Conservation (phyloP, 1,284 basidiomycete genomes). For the Singerocomus rubriflavus region DNA sequence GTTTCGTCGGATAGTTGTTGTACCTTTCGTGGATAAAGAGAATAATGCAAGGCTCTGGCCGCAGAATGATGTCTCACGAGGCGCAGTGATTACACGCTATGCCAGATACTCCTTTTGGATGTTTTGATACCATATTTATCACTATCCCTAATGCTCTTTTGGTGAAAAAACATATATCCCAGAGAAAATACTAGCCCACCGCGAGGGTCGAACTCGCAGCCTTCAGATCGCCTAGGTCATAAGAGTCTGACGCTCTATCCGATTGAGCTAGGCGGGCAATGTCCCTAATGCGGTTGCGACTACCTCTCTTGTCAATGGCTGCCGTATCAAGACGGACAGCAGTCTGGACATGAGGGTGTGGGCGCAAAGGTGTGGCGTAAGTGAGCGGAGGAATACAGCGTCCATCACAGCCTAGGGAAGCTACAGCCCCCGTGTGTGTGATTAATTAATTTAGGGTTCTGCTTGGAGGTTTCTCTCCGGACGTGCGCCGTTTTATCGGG, state of each 20-base stretch:
- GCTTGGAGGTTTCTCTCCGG: too few species aligned
- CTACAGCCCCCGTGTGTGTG: too few species aligned
- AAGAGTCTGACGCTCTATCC: constrained; percentile 83
- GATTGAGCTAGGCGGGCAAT: constrained; percentile 86
- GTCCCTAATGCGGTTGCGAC: too few species aligned
- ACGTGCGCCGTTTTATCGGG: too few species aligned
- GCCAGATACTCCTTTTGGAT: constrained; percentile 2
- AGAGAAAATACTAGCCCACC: constrained; percentile 82
- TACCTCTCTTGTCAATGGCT: too few species aligned
- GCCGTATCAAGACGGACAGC: too few species aligned
- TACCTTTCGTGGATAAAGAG: constrained; percentile 62
- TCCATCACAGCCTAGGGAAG: constrained; percentile 10
- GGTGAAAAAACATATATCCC: too few species aligned
- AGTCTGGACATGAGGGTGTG: constrained; percentile 10
- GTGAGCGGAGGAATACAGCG: constrained; percentile 7
- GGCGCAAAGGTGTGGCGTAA: constrained; percentile 30
- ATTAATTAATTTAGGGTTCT: too few species aligned
- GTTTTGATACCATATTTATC: too few species aligned
- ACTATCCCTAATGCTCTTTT: too few species aligned
- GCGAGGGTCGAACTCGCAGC: constrained; percentile 91
- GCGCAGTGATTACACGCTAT: constrained; percentile 1
- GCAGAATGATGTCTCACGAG: constrained; percentile 21
- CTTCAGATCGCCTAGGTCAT: constrained; percentile 60
- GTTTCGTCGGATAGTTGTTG: constrained; percentile 46
- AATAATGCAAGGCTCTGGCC: constrained; percentile 31